Conservation (phyloP, 2,329 filamentous ascomycete species). For the Claviceps cyperi region DNA sequence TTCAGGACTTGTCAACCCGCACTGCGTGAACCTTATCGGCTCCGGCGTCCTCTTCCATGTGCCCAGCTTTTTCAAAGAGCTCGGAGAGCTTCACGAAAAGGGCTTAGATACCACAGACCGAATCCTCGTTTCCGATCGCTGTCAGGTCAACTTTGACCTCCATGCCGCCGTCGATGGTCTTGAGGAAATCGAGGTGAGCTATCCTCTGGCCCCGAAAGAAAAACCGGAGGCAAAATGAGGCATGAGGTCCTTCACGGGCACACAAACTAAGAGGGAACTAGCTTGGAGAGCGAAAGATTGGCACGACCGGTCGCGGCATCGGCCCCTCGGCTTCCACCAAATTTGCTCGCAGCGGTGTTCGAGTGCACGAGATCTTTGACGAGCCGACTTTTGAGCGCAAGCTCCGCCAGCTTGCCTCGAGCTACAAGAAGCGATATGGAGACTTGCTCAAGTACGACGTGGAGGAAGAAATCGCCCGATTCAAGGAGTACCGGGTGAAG, state of each 20-base stretch:
- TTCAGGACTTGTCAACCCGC: conserved; percentile 57
- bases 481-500: conserved; percentile 41
- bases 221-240: not conserved
- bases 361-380: conserved; percentile 54
- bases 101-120: conserved; percentile 19
- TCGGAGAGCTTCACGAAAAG: conserved; percentile 23
- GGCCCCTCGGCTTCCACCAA: conserved; percentile 10
- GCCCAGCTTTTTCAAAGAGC: conserved; percentile 27
- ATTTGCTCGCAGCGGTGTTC: conserved; percentile 43
- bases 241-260: not conserved
- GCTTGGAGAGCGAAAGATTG: conserved; percentile 14
- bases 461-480: conserved; percentile 52
- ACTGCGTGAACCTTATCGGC: conserved; percentile 57
- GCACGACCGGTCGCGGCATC: conserved; percentile 22
- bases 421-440: conserved; percentile 52
- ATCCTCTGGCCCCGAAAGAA: conserved; percentile 2
- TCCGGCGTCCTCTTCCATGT: conserved; percentile 52
- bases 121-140: conserved; percentile 49
- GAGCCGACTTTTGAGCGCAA: conserved; percentile 51
- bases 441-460: conserved; percentile 50
- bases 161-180: conserved; percentile 56
- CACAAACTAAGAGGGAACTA: not conserved
- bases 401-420: conserved; percentile 43
- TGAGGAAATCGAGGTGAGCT: conserved; percentile 40
- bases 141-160: conserved; percentile 49